A percentile compares a stretch with the other conserved stretches of the same genome.
Conservation (phyloP, 768 basidiomycete genomes). For the Tricholoma furcatifolium region DNA sequence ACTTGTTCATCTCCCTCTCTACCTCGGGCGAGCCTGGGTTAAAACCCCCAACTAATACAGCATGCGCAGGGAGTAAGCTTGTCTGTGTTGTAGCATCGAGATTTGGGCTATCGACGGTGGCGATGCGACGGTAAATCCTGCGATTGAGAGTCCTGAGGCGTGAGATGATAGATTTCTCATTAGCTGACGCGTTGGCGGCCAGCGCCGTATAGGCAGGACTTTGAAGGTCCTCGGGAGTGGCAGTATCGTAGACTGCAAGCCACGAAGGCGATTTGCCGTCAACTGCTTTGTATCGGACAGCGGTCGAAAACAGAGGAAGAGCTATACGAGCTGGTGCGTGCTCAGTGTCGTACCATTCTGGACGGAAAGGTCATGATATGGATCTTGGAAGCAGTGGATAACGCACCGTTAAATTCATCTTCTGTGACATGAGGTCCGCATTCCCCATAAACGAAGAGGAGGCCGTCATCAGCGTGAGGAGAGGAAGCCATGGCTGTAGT, state of each 20-base stretch:
- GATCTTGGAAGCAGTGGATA: neutral
- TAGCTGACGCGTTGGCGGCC: slow-evolving; percentile 20
- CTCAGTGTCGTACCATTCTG: slow-evolving; percentile 35
- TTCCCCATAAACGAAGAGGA: slow-evolving; percentile 32
- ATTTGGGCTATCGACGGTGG: slow-evolving; percentile 14
- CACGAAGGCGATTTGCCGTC: slow-evolving; percentile 26
- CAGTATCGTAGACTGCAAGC: slow-evolving; percentile 30
- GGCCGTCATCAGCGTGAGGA: slow-evolving; percentile 11
- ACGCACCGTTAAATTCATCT: slow-evolving; percentile 27
- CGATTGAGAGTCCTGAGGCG: slow-evolving; percentile 23
- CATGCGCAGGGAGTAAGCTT: slow-evolving; percentile 11
- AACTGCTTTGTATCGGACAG: slow-evolving; percentile 26
- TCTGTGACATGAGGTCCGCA: slow-evolving; percentile 23
- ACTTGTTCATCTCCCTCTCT: slow-evolving; percentile 27
- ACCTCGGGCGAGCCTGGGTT: slow-evolving; percentile 8
- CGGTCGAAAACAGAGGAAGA: slow-evolving; percentile 25
- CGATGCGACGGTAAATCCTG: slow-evolving; percentile 22
- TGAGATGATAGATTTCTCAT: slow-evolving; percentile 25
- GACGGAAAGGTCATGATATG: neutral
- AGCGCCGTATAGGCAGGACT: slow-evolving; percentile 24
- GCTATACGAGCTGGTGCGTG: slow-evolving; percentile 29
- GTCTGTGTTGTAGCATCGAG: neutral
- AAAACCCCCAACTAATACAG: slow-evolving; percentile 19
- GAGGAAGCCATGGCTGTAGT: neutral
- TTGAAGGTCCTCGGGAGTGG: slow-evolving; percentile 20